Percentiles rank a stretch among this genome's conserved stretches.
Conservation (phyloP, 2,329 filamentous ascomycete genomes). For the Neurospora sp. region DNA sequence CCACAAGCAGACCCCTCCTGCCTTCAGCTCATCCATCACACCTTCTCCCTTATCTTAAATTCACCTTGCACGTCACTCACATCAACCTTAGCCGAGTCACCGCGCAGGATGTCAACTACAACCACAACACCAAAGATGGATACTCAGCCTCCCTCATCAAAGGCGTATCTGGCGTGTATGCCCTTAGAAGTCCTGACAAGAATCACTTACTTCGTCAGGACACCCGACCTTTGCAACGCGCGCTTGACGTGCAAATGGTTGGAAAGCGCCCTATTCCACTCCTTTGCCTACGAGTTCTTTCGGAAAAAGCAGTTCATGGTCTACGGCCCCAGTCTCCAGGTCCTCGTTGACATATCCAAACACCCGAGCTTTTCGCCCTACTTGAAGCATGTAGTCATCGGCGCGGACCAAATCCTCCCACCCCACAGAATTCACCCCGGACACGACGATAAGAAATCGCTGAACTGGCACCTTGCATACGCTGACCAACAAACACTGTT, state of each 20-base stretch:
- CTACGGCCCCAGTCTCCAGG: conserved; percentile 43
- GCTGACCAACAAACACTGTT: conserved; percentile 25
- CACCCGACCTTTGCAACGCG: conserved; percentile 43
- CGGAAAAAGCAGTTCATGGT: conserved; percentile 57
- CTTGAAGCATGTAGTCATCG: conserved; percentile 40
- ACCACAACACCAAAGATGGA: background rate
- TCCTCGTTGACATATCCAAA: conserved; percentile 41
- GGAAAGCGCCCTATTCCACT: conserved; percentile 43
- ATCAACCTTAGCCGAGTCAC: background rate
- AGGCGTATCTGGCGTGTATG: conserved; percentile 18
- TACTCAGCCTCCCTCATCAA: background rate
- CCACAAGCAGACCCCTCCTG: background rate
- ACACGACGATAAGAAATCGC: background rate
- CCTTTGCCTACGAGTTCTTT: conserved; percentile 55
- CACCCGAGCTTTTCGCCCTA: conserved; percentile 30
- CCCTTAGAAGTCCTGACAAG: conserved; percentile 51
- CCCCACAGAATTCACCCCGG: background rate
- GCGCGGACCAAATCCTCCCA: conserved; percentile 25
- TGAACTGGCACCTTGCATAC: background rate
- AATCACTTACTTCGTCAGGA: conserved; percentile 43
- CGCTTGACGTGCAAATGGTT: conserved; percentile 45
- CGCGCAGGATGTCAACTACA: background rate
- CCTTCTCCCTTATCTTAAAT: background rate
- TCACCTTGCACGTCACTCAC: background rate
- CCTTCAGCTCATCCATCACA: background rate